A percentile compares a stretch with the other conserved stretches of the same genome.
Conservation (phyloP, 1,139 yeast genomes). For the Candida glucosophila region DNA sequence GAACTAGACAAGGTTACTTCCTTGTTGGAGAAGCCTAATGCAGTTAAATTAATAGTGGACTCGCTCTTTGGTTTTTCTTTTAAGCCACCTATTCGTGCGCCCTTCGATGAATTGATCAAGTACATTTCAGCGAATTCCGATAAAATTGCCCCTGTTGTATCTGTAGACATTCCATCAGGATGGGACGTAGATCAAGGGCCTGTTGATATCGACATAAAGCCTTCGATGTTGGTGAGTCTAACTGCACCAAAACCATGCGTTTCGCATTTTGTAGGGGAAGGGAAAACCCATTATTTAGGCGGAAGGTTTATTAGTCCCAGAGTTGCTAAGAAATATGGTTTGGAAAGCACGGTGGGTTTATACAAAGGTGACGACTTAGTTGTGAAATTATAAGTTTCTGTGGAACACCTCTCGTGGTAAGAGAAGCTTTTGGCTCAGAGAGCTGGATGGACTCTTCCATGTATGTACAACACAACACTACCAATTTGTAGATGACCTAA, state of each 20-base stretch:
- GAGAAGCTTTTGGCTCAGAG: too few relatives aligned
- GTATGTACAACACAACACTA: too few relatives aligned
- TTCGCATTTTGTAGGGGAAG: slow-evolving; percentile 23
- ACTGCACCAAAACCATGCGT: slow-evolving; percentile 96
- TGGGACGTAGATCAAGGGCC: slow-evolving; percentile 96
- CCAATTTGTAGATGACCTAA: too few relatives aligned
- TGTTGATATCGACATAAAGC: slow-evolving; percentile 35
- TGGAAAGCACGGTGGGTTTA: slow-evolving; percentile 33
- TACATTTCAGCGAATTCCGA: slow-evolving; percentile 28
- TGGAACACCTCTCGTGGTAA: too few relatives aligned
- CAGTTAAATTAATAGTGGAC: slow-evolving; percentile 48
- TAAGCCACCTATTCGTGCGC: slow-evolving; percentile 78
- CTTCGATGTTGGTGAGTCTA: slow-evolving; percentile 66
- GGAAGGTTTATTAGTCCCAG: slow-evolving; percentile 69
- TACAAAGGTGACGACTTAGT: slow-evolving; percentile 31
- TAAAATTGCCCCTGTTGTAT: slow-evolving; percentile 49
- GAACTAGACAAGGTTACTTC: slow-evolving; percentile 25
- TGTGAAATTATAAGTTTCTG: slow-evolving; percentile 23
- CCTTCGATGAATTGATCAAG: slow-evolving; percentile 55
- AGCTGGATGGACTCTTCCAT: too few relatives aligned
- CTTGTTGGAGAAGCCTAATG: slow-evolving; percentile 11
- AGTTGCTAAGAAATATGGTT: slow-evolving; percentile 66
- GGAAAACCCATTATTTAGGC: slow-evolving; percentile 65
- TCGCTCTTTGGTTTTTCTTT: slow-evolving; percentile 91
- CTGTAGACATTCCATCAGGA: slow-evolving; percentile 91